A percentile compares a stretch with the other conserved stretches of the same genome.
Conservation (phyloP, 441 rosid genomes). For the Mallotus repandus region DNA sequence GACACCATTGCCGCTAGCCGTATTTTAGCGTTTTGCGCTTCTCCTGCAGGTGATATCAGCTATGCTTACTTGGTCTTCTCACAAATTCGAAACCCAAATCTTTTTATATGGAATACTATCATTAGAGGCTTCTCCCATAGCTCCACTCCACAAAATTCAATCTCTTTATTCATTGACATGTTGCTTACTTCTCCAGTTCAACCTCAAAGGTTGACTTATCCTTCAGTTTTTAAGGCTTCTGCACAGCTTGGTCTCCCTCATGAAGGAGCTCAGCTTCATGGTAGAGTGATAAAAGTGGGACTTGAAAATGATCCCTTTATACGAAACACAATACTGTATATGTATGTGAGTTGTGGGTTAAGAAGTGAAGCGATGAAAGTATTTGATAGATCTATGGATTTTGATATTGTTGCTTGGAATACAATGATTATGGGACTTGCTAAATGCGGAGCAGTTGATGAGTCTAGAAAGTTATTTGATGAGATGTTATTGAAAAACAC, state of each 20-base stretch:
- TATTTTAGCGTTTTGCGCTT: slow-evolving; percentile 59
- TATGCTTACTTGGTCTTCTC: slow-evolving; percentile 64
- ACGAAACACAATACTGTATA: slow-evolving; percentile 51
- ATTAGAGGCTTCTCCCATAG: slow-evolving; percentile 75
- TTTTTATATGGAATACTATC: slow-evolving; percentile 73
- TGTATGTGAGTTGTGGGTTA: slow-evolving; percentile 64
- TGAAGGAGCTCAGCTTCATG: slow-evolving; percentile 69
- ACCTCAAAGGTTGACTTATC: slow-evolving; percentile 72
- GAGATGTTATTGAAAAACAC: slow-evolving; percentile 44
- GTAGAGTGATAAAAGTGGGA: slow-evolving; percentile 61
- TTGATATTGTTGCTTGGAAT: slow-evolving; percentile 72
- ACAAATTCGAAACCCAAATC: slow-evolving; percentile 48
- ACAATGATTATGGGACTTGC: slow-evolving; percentile 65
- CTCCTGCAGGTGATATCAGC: slow-evolving; percentile 60
- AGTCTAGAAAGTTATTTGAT: slow-evolving; percentile 55
- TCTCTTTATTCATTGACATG: slow-evolving; percentile 59
- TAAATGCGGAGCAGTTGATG: slow-evolving; percentile 49
- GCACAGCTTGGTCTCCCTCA: slow-evolving; percentile 48
- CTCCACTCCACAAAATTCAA: slow-evolving; percentile 52
- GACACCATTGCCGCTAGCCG: slow-evolving; percentile 63
- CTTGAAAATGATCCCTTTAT: slow-evolving; percentile 58
- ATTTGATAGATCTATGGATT: slow-evolving; percentile 33
- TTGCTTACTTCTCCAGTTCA: slow-evolving; percentile 36
- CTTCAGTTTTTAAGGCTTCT: slow-evolving; percentile 78
- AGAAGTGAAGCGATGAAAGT: slow-evolving; percentile 49